These are phyloP conservation scores for Dalbergia cultrata DNA, from an alignment of 306 rosid genomes.

Conservation along the genomic window DNA sequence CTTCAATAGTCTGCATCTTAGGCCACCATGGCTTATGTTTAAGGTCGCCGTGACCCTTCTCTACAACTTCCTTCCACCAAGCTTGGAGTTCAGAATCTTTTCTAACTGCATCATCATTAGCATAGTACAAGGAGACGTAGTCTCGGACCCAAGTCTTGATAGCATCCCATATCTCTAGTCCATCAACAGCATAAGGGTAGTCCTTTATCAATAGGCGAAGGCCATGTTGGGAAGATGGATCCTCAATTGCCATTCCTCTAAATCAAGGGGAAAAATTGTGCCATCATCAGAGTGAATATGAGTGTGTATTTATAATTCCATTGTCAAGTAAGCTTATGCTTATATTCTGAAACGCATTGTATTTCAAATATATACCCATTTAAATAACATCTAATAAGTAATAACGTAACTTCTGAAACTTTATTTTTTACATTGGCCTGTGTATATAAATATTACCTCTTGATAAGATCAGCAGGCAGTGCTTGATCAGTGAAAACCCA, in stretches of 20 bases:
- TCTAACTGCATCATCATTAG: conserved; percentile 40
- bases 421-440: not conserved
- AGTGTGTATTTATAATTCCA: not conserved
- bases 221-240: conserved; percentile 57
- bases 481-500: conserved; percentile 53
- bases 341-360: not conserved
- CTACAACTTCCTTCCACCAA: conserved; percentile 74
- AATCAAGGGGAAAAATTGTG: not conserved
- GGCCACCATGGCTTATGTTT: conserved; percentile 69
- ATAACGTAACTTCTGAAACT: not conserved
- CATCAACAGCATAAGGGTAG: conserved; percentile 69
- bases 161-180: conserved; percentile 68
- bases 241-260: conserved; percentile 70
- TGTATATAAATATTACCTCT: conserved; percentile 34
- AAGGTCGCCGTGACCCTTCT: conserved; percentile 63
- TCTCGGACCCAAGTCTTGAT: conserved; percentile 66
- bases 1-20: conserved; percentile 54
- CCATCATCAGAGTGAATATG: not conserved
- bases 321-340: not conserved
- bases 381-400: not conserved
- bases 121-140: conserved; percentile 56
- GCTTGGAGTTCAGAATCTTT: conserved; percentile 62
- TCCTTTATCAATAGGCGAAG: conserved; percentile 64
- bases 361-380: no score
- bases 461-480: conserved; percentile 48